phyloP scores from a whole-genome alignment of 768 basidiomycete genomes.

The Phlegmacium glaucopus region DNA sequence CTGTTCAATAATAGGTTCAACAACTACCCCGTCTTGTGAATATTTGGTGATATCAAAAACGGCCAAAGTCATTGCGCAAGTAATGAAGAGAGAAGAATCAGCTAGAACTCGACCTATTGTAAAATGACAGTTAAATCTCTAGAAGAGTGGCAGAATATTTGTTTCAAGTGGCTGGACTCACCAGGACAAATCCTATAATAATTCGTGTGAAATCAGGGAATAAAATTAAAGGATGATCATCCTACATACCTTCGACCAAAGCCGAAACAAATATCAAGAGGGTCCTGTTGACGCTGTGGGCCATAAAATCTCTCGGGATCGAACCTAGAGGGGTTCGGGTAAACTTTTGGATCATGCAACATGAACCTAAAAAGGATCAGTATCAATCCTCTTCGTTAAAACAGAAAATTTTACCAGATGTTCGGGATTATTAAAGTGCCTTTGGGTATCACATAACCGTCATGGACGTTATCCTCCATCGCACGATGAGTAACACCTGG shows the following conservation, averaged over 20 bases:
- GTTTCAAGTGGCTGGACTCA: conserved; percentile 6
- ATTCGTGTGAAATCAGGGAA: not conserved
- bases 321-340: conserved; percentile 47
- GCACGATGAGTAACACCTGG: conserved; percentile 51
- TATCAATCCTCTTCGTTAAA: not conserved
- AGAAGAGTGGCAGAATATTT: too few species aligned
- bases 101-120: conserved; percentile 47
- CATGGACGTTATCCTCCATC: conserved; percentile 54
- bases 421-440: conserved; percentile 50
- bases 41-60: conserved; percentile 49
- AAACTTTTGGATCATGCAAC: conserved; percentile 33
- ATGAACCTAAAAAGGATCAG: conserved; percentile 29
- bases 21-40: conserved; percentile 39
- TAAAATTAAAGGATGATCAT: conserved; percentile 2
- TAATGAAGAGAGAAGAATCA: conserved; percentile 50
- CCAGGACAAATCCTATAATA: conserved; percentile 45
- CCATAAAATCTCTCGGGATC: conserved; percentile 59
- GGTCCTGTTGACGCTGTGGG: conserved; percentile 49
- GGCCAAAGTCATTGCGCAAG: conserved; percentile 49
- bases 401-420: conserved; percentile 34
- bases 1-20: conserved; percentile 53
- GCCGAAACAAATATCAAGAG: conserved; percentile 61
- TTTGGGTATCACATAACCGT: conserved; percentile 60
- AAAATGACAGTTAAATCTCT: not conserved
- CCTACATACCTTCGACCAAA: conserved; percentile 59